These are phyloP conservation scores for Tetracladium maxilliforme DNA, from an alignment of 2,329 filamentous ascomycete genomes.

Conservation along the genomic window DNA sequence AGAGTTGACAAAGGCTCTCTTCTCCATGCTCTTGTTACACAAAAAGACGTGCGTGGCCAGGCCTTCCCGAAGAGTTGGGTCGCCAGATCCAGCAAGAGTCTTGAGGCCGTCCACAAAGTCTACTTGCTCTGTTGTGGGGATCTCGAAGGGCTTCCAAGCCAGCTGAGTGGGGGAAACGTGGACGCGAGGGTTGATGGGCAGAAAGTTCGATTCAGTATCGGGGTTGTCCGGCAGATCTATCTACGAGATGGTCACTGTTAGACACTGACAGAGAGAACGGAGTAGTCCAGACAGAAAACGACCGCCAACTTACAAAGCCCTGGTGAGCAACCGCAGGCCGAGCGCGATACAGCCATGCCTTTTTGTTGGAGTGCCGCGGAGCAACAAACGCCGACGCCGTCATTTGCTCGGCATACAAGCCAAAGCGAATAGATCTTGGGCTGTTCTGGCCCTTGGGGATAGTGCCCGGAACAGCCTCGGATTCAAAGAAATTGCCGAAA, in stretches of 20 bases:
- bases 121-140: constrained; percentile 21
- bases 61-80: constrained; percentile 32
- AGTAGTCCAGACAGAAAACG: no score
- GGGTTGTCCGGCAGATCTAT: constrained; percentile 14
- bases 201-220: constrained; percentile 25
- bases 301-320: constrained; percentile 17
- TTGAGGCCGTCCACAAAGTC: constrained; percentile 32
- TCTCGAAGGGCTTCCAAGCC: constrained; percentile 30
- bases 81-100: constrained; percentile 31
- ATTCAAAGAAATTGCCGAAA: constrained; percentile 31
- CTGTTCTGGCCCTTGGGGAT: constrained; percentile 24
- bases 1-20: constrained; percentile 30
- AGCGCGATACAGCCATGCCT: constrained; percentile 26
- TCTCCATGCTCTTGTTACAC: constrained; percentile 28
- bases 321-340: constrained; percentile 25
- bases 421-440: constrained; percentile 24
- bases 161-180: constrained; percentile 28
- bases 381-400: constrained; percentile 26
- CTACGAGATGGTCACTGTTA: constrained; percentile 1
- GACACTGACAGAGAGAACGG: no score
- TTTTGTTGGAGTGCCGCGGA: constrained; percentile 22
- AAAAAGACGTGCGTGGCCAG: constrained; percentile 32
- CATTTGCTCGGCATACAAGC: constrained; percentile 27
- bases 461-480: constrained; percentile 24
- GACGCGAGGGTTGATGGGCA: constrained; percentile 27